Conservation (phyloP, 2,329 filamentous ascomycete species). For the Sordariomycetes sp. region DNA sequence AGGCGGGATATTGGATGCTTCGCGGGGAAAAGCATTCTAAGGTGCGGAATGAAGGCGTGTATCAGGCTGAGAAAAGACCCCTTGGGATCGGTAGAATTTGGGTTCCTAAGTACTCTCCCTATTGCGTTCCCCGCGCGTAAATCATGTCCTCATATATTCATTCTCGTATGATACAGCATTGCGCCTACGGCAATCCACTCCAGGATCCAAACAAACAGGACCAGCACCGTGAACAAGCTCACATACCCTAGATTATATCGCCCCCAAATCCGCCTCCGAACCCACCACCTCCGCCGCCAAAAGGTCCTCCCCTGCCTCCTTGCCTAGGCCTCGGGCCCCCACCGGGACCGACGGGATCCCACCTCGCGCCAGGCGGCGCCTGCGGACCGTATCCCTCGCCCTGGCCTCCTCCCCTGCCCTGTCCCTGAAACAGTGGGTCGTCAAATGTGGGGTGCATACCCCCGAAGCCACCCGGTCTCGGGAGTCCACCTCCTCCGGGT, state of each 20-base stretch:
- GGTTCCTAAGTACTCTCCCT: background rate
- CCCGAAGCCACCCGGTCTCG: slow-evolving; percentile 37
- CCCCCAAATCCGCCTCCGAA: slow-evolving; percentile 16
- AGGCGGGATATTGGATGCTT: background rate
- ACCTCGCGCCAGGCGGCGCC: slow-evolving; percentile 78
- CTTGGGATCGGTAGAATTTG: background rate
- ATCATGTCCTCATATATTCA: background rate
- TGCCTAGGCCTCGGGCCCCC: slow-evolving; percentile 30
- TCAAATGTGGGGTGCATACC: slow-evolving; percentile 97
- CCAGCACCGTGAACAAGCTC: background rate
- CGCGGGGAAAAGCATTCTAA: too few relatives aligned
- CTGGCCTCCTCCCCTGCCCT: slow-evolving; percentile 17
- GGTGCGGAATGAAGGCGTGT: too few relatives aligned
- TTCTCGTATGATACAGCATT: background rate
- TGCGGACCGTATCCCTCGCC: slow-evolving; percentile 44
- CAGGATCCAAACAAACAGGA: too few relatives aligned
- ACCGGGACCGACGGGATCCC: slow-evolving; percentile 74
- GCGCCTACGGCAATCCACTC: background rate
- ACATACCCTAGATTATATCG: slow-evolving; percentile 15
- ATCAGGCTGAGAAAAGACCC: background rate
- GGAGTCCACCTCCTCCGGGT: slow-evolving; percentile 34
- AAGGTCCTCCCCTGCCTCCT: slow-evolving; percentile 21
- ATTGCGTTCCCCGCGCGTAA: background rate
- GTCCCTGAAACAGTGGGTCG: slow-evolving; percentile 39
- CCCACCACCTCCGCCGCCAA: slow-evolving; percentile 17